These are phyloP conservation scores for Nepenthes gracilis DNA, from an alignment of 148 eudicot species.

Conservation along the genomic window DNA sequence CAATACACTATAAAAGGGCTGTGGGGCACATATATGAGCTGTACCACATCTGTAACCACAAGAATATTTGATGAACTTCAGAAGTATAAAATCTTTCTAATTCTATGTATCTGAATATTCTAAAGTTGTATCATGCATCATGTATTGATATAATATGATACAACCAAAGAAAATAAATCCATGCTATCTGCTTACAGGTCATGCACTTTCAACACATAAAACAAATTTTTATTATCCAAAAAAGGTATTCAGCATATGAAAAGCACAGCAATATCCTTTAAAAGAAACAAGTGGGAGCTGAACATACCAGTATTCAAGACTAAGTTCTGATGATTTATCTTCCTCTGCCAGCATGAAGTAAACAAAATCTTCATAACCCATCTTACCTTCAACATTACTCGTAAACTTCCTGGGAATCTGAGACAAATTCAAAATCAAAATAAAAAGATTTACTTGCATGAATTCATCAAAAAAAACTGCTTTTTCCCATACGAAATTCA, in stretches of 20 bases:
- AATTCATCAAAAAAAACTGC: not conserved
- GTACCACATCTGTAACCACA: too few species aligned
- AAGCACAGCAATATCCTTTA: not conserved
- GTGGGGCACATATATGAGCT: too few species aligned
- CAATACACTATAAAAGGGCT: too few species aligned
- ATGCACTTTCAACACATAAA: too few species aligned
- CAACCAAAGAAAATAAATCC: too few species aligned
- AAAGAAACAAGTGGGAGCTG: not conserved
- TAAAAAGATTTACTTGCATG: not conserved
- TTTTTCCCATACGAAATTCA: not conserved
- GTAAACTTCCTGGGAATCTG: slow-evolving; percentile 87
- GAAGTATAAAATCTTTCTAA: too few species aligned
- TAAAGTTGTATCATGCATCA: too few species aligned
- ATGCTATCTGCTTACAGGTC: too few species aligned
- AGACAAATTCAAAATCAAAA: slow-evolving; percentile 1
- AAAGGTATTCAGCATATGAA: not conserved
- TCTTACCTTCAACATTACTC: slow-evolving; percentile 80
- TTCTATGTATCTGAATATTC: too few species aligned
- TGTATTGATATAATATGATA: too few species aligned
- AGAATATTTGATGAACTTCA: too few species aligned
- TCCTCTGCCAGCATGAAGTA: slow-evolving; percentile 93
- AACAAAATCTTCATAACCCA: slow-evolving; percentile 98
- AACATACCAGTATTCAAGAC: slow-evolving; percentile 88
- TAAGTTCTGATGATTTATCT: slow-evolving; percentile 93
- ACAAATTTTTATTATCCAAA: not conserved